Evolutionary conservation across 129 eudicot genomes (phyloP).

Genomic region (Escallonia rubra): DNA sequence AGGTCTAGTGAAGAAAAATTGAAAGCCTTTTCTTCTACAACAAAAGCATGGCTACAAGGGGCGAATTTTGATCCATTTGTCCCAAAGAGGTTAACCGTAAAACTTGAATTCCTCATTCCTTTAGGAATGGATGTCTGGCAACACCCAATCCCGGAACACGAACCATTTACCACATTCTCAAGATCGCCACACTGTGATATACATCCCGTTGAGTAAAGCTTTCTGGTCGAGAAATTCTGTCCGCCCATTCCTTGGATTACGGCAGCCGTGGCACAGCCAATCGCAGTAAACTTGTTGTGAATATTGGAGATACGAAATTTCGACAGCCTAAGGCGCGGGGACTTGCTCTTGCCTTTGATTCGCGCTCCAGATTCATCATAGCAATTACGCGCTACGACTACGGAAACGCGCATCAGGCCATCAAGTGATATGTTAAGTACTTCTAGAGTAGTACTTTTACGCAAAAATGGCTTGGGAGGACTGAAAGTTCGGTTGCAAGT

Average conservation of each 20-base stretch:
- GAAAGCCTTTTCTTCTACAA: constrained; percentile 21
- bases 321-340: background rate
- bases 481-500: background rate
- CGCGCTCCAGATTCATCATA: constrained; percentile 6
- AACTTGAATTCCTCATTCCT: background rate
- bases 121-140: constrained; percentile 38
- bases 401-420: constrained; percentile 10
- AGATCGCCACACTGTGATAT: constrained; percentile 18
- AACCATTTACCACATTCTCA: constrained; percentile 21
- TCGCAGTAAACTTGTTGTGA: constrained; percentile 25
- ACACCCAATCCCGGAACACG: constrained; percentile 52
- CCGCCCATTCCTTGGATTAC: background rate
- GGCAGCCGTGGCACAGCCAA: constrained; percentile 34
- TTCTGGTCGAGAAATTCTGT: background rate
- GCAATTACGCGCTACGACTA: constrained; percentile 9
- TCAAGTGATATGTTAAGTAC: constrained; percentile 11
- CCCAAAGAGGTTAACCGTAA: background rate
- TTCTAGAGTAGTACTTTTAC: background rate
- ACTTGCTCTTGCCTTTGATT: background rate
- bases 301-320: constrained; percentile 17
- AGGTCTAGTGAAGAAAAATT: background rate
- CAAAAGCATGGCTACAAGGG: constrained; percentile 35
- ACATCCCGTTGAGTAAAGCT: constrained; percentile 33
- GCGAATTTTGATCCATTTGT: constrained; percentile 8
- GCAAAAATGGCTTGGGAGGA: background rate